phyloP scores from a whole-genome alignment of 352 stramenopile genomes.

The Phytophthora hybrid region DNA sequence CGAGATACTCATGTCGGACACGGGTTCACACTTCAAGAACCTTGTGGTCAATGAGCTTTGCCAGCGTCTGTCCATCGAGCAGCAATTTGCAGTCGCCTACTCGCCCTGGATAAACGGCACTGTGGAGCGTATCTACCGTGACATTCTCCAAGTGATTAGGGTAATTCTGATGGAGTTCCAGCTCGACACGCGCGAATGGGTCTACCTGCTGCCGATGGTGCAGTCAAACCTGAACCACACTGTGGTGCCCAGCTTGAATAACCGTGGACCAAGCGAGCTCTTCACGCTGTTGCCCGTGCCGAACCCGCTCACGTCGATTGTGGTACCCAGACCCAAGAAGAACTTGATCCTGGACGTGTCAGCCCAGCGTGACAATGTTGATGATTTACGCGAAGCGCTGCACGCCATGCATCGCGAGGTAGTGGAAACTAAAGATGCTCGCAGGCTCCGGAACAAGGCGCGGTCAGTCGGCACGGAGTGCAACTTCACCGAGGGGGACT shows the following conservation, averaged over 20 bases:
- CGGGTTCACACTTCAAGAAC: slow-evolving; percentile 8
- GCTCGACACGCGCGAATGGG: neutral
- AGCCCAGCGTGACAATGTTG: neutral
- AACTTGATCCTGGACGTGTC: neutral
- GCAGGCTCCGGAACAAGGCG: neutral
- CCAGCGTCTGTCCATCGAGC: neutral
- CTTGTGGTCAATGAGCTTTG: neutral
- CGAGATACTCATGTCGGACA: neutral
- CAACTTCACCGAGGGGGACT: slow-evolving; percentile 4
- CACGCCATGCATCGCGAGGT: neutral
- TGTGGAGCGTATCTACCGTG: neutral
- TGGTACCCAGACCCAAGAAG: neutral
- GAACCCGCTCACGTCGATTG: neutral
- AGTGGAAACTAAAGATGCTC: neutral
- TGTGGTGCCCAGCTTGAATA: neutral
- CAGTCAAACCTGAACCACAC: neutral
- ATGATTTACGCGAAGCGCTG: neutral
- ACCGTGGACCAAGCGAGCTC: neutral
- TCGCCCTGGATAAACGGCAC: slow-evolving; percentile 10
- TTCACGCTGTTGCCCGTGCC: neutral
- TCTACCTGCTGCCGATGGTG: slow-evolving; percentile 1
- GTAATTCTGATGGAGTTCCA: neutral
- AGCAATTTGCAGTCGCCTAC: neutral
- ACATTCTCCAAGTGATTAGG: slow-evolving; percentile 2
- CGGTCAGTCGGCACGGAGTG: neutral